Percentiles rank a stretch among this genome's conserved stretches.
Conservation (phyloP, 208 protist genomes). For the Herpetomonas tarakana region DNA sequence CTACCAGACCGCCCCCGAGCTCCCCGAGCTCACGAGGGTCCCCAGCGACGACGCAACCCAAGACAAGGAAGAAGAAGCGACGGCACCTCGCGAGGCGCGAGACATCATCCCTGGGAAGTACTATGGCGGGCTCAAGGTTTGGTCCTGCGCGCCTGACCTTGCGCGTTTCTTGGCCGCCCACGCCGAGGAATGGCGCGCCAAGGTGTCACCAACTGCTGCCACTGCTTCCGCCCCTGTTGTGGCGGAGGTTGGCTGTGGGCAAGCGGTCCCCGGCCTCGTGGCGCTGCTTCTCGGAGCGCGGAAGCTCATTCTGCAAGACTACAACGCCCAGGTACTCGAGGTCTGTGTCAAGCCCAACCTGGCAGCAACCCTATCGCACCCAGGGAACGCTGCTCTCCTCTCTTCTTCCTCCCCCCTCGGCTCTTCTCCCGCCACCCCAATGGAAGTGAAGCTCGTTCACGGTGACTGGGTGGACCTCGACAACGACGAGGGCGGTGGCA, state of each 20-base stretch:
- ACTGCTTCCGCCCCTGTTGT: conserved; percentile 20
- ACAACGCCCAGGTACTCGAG: conserved; percentile 82
- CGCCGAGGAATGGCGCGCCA: conserved; percentile 18
- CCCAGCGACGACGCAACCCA: background rate
- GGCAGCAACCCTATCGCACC: conserved; percentile 27
- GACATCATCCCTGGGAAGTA: conserved; percentile 86
- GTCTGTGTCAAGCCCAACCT: conserved; percentile 78
- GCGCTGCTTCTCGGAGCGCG: conserved; percentile 60
- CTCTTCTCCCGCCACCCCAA: too few relatives aligned
- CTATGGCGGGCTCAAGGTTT: conserved; percentile 88
- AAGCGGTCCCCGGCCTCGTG: conserved; percentile 64
- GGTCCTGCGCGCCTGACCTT: conserved; percentile 80
- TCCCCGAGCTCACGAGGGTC: conserved; percentile 28
- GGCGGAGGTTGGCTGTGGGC: conserved; percentile 80
- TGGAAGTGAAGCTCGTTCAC: conserved; percentile 56
- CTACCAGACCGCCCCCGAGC: conserved; percentile 47
- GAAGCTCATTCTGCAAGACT: conserved; percentile 74
- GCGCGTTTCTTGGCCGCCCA: conserved; percentile 50
- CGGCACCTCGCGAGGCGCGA: conserved; percentile 21
- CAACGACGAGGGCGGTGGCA: conserved; percentile 15
- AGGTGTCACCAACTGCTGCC: conserved; percentile 4
- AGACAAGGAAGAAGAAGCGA: background rate
- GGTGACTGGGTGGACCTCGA: conserved; percentile 71
- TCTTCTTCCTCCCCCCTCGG: too few relatives aligned
- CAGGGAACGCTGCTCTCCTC: too few relatives aligned